Evolutionary conservation across 2,329 filamentous ascomycete species (phyloP).

Genomic region (Beauveria scarabaeidicola): DNA sequence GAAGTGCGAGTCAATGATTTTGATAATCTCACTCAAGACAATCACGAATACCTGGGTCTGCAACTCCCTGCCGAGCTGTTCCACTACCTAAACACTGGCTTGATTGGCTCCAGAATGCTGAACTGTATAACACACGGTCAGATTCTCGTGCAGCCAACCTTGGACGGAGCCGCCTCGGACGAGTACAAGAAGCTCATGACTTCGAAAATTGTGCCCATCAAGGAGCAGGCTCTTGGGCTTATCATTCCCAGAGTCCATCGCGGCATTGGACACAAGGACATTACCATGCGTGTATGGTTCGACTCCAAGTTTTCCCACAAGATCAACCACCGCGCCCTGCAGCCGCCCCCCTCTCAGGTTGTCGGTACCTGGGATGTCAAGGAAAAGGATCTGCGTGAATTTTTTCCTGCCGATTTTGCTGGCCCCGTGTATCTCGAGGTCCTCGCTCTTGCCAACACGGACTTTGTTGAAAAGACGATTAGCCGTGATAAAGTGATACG

Average conservation of each 20-base stretch:
- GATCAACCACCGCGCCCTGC: conserved; percentile 51
- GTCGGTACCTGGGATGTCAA: conserved; percentile 65
- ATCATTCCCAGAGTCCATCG: conserved; percentile 73
- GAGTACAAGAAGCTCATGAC: conserved; percentile 76
- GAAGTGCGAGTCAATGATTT: conserved; percentile 66
- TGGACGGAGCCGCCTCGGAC: conserved; percentile 71
- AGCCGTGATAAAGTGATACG: conserved; percentile 48
- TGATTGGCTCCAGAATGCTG: conserved; percentile 71
- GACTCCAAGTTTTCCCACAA: conserved; percentile 58
- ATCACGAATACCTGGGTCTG: conserved; percentile 84
- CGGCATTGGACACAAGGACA: conserved; percentile 71
- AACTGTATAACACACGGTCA: conserved; percentile 76
- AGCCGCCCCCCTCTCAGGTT: conserved; percentile 38
- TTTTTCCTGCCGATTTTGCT: conserved; percentile 34
- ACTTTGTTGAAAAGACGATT: conserved; percentile 63
- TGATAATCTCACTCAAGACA: conserved; percentile 68
- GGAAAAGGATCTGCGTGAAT: conserved; percentile 42
- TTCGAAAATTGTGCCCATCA: conserved; percentile 62
- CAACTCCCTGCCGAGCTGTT: conserved; percentile 84
- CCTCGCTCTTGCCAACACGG: conserved; percentile 56
- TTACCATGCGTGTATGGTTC: conserved; percentile 79
- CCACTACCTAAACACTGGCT: conserved; percentile 76
- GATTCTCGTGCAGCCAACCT: conserved; percentile 69
- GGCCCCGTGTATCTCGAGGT: conserved; percentile 49
- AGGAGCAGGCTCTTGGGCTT: conserved; percentile 68